These are phyloP conservation scores for Globisporangium alternatum DNA, from an alignment of 352 stramenopile genomes.

Conservation along the genomic window DNA sequence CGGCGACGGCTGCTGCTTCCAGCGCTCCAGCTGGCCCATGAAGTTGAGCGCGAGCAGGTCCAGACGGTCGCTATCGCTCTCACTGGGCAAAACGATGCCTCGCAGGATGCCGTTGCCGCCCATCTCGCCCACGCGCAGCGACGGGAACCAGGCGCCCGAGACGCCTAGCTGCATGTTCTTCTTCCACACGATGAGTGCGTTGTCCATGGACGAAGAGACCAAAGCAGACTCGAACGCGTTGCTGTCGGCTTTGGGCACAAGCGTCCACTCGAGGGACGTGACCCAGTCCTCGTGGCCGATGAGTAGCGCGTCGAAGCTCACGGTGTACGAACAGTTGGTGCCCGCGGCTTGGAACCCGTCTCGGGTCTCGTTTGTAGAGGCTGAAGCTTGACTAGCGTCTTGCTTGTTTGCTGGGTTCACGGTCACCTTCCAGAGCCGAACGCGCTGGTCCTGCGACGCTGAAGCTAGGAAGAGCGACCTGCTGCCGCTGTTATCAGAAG, in stretches of 20 bases:
- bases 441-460: slow-evolving; percentile 64
- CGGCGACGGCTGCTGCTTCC: slow-evolving; percentile 46
- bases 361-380: slow-evolving; percentile 14
- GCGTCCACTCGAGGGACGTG: slow-evolving; percentile 61
- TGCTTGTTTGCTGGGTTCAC: neutral
- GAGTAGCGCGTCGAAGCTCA: slow-evolving; percentile 67
- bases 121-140: slow-evolving; percentile 55
- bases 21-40: slow-evolving; percentile 61
- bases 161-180: slow-evolving; percentile 16
- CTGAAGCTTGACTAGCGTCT: neutral
- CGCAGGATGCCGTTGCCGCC: slow-evolving; percentile 52
- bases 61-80: slow-evolving; percentile 19
- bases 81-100: slow-evolving; percentile 30
- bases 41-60: slow-evolving; percentile 66
- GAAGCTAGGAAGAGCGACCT: slow-evolving; percentile 43
- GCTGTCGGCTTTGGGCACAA: slow-evolving; percentile 8
- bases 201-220: slow-evolving; percentile 77
- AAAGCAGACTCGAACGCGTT: slow-evolving; percentile 20
- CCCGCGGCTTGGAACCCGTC: slow-evolving; percentile 35
- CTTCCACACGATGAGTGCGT: slow-evolving; percentile 68
- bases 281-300: slow-evolving; percentile 82
- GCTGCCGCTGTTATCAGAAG: neutral
- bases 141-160: slow-evolving; percentile 36
- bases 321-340: slow-evolving; percentile 25
- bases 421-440: slow-evolving; percentile 66